These are phyloP conservation scores for Tulasnella sp. DNA, from an alignment of 768 basidiomycete genomes.

Conservation along the genomic window DNA sequence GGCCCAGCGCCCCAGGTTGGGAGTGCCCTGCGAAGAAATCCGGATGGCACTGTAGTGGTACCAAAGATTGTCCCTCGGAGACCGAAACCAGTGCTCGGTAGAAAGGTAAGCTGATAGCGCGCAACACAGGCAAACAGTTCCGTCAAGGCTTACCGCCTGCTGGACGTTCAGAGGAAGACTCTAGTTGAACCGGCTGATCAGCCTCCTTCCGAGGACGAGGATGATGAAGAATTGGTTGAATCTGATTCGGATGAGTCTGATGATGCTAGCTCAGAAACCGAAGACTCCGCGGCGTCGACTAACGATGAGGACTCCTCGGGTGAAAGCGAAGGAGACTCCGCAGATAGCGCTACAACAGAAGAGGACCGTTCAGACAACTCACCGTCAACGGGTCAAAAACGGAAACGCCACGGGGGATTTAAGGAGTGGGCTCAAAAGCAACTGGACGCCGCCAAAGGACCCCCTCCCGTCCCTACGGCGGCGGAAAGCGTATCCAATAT, in stretches of 20 bases:
- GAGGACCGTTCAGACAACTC: conserved; percentile 34
- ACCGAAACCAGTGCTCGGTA: not conserved
- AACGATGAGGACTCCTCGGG: not conserved
- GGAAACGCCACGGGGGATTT: conserved; percentile 54
- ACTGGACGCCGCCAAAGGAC: conserved; percentile 49
- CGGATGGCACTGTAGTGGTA: conserved; percentile 56
- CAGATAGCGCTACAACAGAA: conserved; percentile 19
- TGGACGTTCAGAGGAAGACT: not conserved
- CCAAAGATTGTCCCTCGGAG: conserved; percentile 38
- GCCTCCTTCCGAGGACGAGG: conserved; percentile 34
- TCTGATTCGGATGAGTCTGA: conserved; percentile 55
- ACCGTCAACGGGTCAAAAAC: conserved; percentile 34
- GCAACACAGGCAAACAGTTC: not conserved
- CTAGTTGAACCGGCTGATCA: not conserved
- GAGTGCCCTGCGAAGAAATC: conserved; percentile 61
- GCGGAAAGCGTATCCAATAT: conserved; percentile 2
- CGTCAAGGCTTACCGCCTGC: not conserved
- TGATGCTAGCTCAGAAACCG: conserved; percentile 50
- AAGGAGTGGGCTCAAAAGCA: conserved; percentile 89
- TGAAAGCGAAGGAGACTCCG: not conserved
- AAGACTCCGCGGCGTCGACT: not conserved
- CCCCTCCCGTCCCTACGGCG: not conserved
- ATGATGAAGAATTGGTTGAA: conserved; percentile 43
- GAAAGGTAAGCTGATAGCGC: not conserved
- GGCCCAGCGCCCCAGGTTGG: conserved; percentile 42